A percentile compares a stretch with the other conserved stretches of the same genome.
These are phyloP conservation scores for Aspergillus ustus DNA, from an alignment of 2,329 filamentous ascomycete genomes.

Conservation along the genomic window DNA sequence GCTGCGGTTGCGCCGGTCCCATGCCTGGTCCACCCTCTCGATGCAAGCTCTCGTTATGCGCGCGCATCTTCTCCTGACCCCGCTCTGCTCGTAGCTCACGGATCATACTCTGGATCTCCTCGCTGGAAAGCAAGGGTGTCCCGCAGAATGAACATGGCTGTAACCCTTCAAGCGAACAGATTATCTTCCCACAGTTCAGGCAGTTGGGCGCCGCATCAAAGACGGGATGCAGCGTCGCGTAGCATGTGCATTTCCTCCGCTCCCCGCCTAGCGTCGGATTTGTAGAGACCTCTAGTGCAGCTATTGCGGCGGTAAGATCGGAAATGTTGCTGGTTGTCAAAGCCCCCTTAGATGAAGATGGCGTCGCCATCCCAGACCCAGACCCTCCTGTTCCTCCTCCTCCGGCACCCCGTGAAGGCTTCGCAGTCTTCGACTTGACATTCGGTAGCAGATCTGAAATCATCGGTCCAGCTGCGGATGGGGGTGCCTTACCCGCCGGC, in stretches of 20 bases:
- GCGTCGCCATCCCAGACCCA: constrained; percentile 67
- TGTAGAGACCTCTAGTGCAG: constrained; percentile 85
- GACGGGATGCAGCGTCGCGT: constrained; percentile 83
- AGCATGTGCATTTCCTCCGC: constrained; percentile 76
- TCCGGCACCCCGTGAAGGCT: constrained; percentile 63
- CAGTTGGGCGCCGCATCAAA: constrained; percentile 94
- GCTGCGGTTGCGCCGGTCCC: constrained; percentile 27
- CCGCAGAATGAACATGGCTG: constrained; percentile 94
- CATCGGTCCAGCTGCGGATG: constrained; percentile 75
- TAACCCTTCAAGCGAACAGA: constrained; percentile 91
- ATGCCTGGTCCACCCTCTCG: constrained; percentile 40
- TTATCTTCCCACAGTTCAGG: constrained; percentile 87
- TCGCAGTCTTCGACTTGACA: constrained; percentile 62
- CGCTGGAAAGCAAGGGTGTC: constrained; percentile 69
- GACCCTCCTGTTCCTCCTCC: constrained; percentile 48
- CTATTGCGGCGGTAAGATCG: constrained; percentile 77
- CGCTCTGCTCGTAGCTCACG: constrained; percentile 81
- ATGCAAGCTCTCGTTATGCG: constrained; percentile 65
- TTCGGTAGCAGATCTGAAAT: constrained; percentile 75
- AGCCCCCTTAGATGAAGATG: constrained; percentile 59
- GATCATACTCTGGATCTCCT: constrained; percentile 85
- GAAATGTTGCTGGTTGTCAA: constrained; percentile 55
- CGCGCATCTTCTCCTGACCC: constrained; percentile 82
- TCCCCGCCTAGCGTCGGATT: constrained; percentile 73
- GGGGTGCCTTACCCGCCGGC: constrained; percentile 53